Base-by-base conservation (phyloP, 192 early-diverging fungal species). In the Coemansia sp. region DNA sequence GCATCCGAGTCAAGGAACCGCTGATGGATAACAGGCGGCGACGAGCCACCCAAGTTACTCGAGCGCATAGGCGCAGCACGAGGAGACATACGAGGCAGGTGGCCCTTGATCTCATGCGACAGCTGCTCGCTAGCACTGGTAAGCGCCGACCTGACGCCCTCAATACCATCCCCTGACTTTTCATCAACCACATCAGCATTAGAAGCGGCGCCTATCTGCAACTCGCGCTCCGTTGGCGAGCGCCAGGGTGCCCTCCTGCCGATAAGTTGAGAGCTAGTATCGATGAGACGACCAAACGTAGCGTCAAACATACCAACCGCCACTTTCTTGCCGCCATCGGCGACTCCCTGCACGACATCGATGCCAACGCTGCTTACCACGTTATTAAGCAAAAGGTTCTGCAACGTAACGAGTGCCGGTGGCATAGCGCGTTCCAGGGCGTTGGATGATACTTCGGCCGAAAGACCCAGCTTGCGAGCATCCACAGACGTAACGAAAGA, bases 281-380 rank as follows among this genome's bases (percentile, higher is more conserved):
- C 73, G 34, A 81, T 66, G 37, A 85, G 63, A 14, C 64, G 70
- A 0, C 79, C 77, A 27, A 82, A 51, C 14, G 79, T 78, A 4
- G 79, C 79, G 50, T 78, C 84, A 37, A 69, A 85, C 33, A 85
- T 74, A n/a, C 77, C 77, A 27, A 75, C 79, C 1, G 79, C 73
- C 0, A 82, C 84, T 24, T 82, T 85, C 31, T 72, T 76, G 45
- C 84, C 61, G 1, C 79, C 79, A 45, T 74, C 84, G 16, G 84
- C 75, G 17, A 85, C 79, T 14, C 79, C 79, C 59, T 75, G 79
- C n/a, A 82, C 64, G 13, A 82, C 84, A 19, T 85, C 79, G 27
- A 78, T 75, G 13, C 69, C 76, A 24, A 75, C 76, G 24, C 64
- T 70, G 42, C 68, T 80, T 5, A 79, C 66, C 1, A 70, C 72